Evolutionary conservation across 345 rosid species (phyloP), one percentile per base, ranked within the genome.

Genomic region (Hibiscus tridactylites): DNA sequence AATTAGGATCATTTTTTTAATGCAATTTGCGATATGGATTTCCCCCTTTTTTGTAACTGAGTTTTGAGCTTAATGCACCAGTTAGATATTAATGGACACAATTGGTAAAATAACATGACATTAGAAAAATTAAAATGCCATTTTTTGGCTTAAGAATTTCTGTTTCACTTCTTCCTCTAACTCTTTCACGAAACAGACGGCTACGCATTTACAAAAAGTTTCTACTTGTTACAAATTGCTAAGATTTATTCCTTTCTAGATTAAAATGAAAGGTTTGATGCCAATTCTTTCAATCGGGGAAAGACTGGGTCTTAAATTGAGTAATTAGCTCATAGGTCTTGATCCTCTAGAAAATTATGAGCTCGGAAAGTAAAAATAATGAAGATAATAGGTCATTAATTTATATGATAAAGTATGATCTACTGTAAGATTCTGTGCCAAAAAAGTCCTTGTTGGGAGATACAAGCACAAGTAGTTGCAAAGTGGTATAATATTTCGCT

Each of bases 271-370:
- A 50, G 53, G 17, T 50, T 50, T 50, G 56, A 50, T 50, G 4
- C 6, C 15, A 19, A 16, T 50, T 15, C 6, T 50, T 15, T 50
- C 17, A 50, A 15, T 50, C 4, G 8, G 56, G 4, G 17, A 50
- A 15, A 16, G 19, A n/a, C 1, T 50, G 16, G 56, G 56, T 50
- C 6, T 19, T 50, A 50, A 21, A 56, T 56, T 21, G 29, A 56
- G 60, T 21, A 21, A 56, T 56, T 56, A 19, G 8, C 60, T 15
- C 93, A 53, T 96, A 42, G 31, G 12, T 65, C 69, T 65, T 42
- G 53, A 19, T 65, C 69, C 50, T 65, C 53, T 21, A 19, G 69
- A 65, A 65, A 42, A 19, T 11, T 65, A 65, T 65, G 69, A 42
- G 6, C 50, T 65, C 6, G 17, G 8, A 9, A 17, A 24, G 49